Base-by-base conservation (phyloP, 768 basidiomycete species). In the Lanmaoa pseudosensibilis region DNA sequence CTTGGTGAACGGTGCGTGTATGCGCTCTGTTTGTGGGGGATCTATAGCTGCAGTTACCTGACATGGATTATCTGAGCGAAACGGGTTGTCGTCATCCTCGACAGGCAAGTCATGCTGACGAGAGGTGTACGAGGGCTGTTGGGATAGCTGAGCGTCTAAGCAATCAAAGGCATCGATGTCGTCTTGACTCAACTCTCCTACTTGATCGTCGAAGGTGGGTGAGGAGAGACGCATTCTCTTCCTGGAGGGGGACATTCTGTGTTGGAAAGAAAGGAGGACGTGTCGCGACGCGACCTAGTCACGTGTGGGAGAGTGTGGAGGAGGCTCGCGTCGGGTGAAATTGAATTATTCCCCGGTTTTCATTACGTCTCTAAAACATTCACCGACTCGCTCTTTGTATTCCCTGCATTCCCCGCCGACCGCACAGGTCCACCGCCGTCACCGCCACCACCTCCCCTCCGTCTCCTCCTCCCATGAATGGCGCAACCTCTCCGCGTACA, bases 151-250 rank as follows among this genome's bases (percentile, higher is more conserved):
- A 6, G 74, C 72, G 30, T 85, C 80, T 12, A 85, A 66, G 37
- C 73, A 74, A 64, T 86, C 84, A 44, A 84, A 78, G 4, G 80
- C 83, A 36, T 73, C 72, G 12, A 87, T 66, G 52, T 86, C 80
- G 34, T 83, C 79, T 56, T 82, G 78, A 49, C 79, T 87, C 51
- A 83, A 66, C 21, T 80, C 80, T 8, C 58, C 72, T 23, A 82
- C 64, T 58, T 80, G 79, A 45, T 78, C 74, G 57, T 87, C 86
- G 57, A 84, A 86, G 21, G 82, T 82, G 2, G 87, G 86, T 1
- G 86, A 87, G 0, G 86, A 85, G 30, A 87, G 77, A 40, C 87
- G 77, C 60, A 81, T 81, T 21, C 83, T 77, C 70, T 89, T 89
- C 39, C 75, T 74, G 11, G 74, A 65, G n/a, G 1, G 18, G 9